Evolutionary conservation across 2,329 filamentous ascomycete species (phyloP).

Genomic region (Claviceps digitariae): DNA sequence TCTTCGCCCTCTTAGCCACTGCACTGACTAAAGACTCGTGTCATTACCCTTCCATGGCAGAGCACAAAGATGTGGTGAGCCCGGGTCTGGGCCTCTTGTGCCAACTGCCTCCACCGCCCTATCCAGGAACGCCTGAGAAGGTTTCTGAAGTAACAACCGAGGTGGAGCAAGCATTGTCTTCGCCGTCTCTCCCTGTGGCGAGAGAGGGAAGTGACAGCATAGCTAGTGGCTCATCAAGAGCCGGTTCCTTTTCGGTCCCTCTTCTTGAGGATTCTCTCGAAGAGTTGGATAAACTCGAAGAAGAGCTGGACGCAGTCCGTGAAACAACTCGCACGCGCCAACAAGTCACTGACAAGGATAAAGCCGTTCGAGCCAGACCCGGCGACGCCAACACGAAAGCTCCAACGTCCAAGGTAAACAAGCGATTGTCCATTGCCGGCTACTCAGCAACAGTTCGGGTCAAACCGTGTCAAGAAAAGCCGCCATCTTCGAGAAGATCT

Average conservation of each 20-base stretch:
- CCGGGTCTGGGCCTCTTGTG: slow-evolving; percentile 4
- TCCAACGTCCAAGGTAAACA: slow-evolving; percentile 6
- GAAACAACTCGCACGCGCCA: slow-evolving; percentile 23
- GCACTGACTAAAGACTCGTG: slow-evolving; percentile 20
- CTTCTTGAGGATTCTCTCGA: slow-evolving; percentile 53
- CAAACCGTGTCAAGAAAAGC: slow-evolving; percentile 24
- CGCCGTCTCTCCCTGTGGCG: slow-evolving; percentile 18
- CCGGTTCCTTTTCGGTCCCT: slow-evolving; percentile 22
- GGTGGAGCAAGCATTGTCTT: slow-evolving; percentile 21
- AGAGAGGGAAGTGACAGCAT: slow-evolving; percentile 21
- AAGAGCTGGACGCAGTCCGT: slow-evolving; percentile 42
- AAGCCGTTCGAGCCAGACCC: neutral
- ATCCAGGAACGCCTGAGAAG: slow-evolving; percentile 15
- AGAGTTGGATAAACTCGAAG: slow-evolving; percentile 47
- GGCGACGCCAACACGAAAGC: slow-evolving; percentile 8
- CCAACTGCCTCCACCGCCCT: slow-evolving; percentile 10
- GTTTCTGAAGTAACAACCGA: slow-evolving; percentile 16
- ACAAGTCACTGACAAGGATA: slow-evolving; percentile 13
- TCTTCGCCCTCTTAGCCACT: slow-evolving; percentile 35
- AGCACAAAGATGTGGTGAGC: slow-evolving; percentile 4
- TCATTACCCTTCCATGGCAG: slow-evolving; percentile 8
- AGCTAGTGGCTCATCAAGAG: slow-evolving; percentile 18
- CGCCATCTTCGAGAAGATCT: slow-evolving; percentile 28
- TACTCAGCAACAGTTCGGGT: slow-evolving; percentile 27
- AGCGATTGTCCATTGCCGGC: slow-evolving; percentile 18